These are phyloP conservation scores for Clonostachys solani DNA, from an alignment of 2,329 filamentous ascomycete genomes.

Conservation along the genomic window DNA sequence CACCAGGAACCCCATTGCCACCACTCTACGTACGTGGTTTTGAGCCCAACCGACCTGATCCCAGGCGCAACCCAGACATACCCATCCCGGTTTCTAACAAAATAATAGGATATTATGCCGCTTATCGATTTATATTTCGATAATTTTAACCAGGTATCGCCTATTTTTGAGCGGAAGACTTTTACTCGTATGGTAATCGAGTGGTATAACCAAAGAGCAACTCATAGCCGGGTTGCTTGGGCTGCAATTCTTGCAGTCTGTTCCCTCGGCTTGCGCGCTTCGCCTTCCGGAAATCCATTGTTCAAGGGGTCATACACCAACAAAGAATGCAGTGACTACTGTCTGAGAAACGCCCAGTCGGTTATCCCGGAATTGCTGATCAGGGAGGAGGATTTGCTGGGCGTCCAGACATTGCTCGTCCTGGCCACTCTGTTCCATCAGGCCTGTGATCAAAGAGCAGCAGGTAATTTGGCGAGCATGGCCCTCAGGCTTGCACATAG, in stretches of 20 bases:
- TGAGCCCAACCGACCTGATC: background rate
- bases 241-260: slow-evolving; percentile 32
- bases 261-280: slow-evolving; percentile 25
- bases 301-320: background rate
- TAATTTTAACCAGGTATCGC: slow-evolving; percentile 25
- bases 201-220: slow-evolving; percentile 20
- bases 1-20: background rate
- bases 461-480: slow-evolving; percentile 29
- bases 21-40: background rate
- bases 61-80: background rate
- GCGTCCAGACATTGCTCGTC: slow-evolving; percentile 30
- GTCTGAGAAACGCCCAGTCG: slow-evolving; percentile 29
- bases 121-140: slow-evolving; percentile 29
- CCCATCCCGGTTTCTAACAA: background rate
- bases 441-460: slow-evolving; percentile 26
- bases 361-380: slow-evolving; percentile 30
- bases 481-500: slow-evolving; percentile 31
- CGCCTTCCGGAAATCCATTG: background rate
- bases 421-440: slow-evolving; percentile 30
- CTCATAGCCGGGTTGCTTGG: slow-evolving; percentile 19
- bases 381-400: slow-evolving; percentile 27
- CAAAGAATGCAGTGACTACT: slow-evolving; percentile 14
- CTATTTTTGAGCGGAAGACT: slow-evolving; percentile 26
- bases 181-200: slow-evolving; percentile 28
- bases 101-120: slow-evolving; percentile 21